Evolutionary conservation across 1,284 basidiomycete species (phyloP), one percentile per base, ranked within the genome.

Genomic region (Laetiporus sulphureus): DNA sequence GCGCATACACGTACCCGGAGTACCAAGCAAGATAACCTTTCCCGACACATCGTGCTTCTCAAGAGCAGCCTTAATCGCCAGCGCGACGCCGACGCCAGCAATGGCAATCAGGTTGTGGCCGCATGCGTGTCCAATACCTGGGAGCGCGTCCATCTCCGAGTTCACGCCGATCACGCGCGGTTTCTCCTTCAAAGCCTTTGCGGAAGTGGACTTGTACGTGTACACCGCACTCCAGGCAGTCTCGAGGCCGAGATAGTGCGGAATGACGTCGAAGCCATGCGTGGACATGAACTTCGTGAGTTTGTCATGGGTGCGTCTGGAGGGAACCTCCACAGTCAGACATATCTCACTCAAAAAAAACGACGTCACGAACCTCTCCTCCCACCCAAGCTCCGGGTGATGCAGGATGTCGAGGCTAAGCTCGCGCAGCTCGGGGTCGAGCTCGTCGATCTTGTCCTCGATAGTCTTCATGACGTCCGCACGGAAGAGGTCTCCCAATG

Each of bases 51-150:
- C 61, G 55, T 82, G 76, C 43, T 73, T 67, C 57, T 77, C 63
- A 53, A 92, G 64, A 11, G 81, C 83, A 33, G 74, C 70, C 53
- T 81, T 82, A 40, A 88, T 67, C 7, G 79, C 82, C 35, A 92
- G 59, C 11, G 87, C 79, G 18, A 83, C 73, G 12, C 80, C 89
- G 11, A 88, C 75, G 23, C 89, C 90, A 38, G 77, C 74, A 47
- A 86, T 77, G 34, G 87, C 87, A 48, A 92, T 92, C 43, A 92
- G 70, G 61, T 91, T 91, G 60, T 92, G 88, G 0, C 88, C 89
- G 54, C 89, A 91, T 0, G 80, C 89, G 60, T 91, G 79, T 3
- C 79, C 79, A 40, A 82, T 67, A 21, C 68, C 65, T 18, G 70
- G 72, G 3, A 80, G 63, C 4, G 77, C 70, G 51, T 82, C 79